Evolutionary conservation across 75 land plant species (phyloP), one percentile per base, ranked within the genome.

Genomic region (Pinus tabuliformis): DNA sequence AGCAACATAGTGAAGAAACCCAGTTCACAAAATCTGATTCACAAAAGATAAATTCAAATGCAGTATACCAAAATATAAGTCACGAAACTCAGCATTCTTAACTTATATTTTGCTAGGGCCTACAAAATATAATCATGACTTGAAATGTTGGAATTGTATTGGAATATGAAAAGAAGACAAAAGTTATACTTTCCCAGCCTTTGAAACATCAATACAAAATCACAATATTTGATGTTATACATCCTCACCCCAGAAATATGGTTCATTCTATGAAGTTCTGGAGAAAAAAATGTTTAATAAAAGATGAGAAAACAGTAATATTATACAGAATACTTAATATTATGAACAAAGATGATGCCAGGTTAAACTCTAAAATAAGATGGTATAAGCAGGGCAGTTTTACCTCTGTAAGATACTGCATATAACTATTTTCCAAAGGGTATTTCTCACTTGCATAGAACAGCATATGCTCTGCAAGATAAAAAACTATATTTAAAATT

Each of bases 391-490:
- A 68, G n/a, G 49, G 24, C 12, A 0, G n/a, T 68, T 68, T 68
- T 68, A 96, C 99, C 99, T 96, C 95, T 36, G 85, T 79, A 57
- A 96, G 93, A 78, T 85, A 97, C 79, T 97, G 95, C 56, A 89
- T 90, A 79, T 94, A 97, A 78, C 93, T 92, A 79, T 97, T 95
- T 76, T 97, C 99, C 81, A 86, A 59, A 21, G 99, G 98, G 78
- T 97, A 97, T 59, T 94, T 97, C 62, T 90, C 95, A 86, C 98
- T 97, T 15, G 99, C 90, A 85, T 87, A 97, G 81, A 97, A 97
- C 73, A 97, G 89, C 99, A 97, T 97, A 73, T 97, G 99, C 76
- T 96, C 99, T 94, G 94, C 66, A 76, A 65, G 66, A 39, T 22
- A 65, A 57, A 58, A 39, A 65, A 72, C 49, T 14, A 54, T 36